Evolutionary conservation across 108 stramenopile genomes (phyloP).

Genomic region (Nannochloropsis salina): DNA sequence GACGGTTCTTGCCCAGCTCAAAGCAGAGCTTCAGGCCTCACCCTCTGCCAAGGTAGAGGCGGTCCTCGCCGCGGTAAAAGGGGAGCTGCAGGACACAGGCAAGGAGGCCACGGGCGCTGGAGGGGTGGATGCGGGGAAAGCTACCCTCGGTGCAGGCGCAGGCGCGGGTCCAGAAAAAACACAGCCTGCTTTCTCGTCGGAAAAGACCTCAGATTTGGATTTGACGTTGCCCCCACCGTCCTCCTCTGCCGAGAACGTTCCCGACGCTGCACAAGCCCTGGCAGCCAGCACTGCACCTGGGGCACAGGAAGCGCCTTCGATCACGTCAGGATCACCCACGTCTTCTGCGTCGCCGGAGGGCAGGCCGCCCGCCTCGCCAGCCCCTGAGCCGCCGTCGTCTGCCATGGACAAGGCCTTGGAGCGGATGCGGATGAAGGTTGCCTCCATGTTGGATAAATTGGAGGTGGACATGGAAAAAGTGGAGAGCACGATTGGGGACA

Average conservation of each 20-base stretch:
- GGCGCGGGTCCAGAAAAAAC: neutral
- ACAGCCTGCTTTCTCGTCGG: neutral
- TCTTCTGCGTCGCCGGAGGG: neutral
- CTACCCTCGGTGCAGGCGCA: neutral
- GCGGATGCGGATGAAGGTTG: constrained; percentile 66
- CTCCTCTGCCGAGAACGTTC: neutral
- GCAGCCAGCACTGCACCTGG: neutral
- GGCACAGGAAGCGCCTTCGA: neutral
- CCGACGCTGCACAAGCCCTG: neutral
- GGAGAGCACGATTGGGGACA: constrained; percentile 84
- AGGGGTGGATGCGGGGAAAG: neutral
- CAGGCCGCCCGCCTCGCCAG: neutral
- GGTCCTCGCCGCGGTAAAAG: neutral
- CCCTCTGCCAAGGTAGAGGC: neutral
- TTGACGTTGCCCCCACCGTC: neutral
- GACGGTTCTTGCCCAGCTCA: constrained; percentile 44
- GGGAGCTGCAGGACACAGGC: neutral
- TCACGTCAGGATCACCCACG: neutral
- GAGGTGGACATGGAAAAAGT: constrained; percentile 77
- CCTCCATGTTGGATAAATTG: constrained; percentile 83
- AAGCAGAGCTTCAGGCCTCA: constrained; percentile 40
- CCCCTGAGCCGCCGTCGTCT: neutral
- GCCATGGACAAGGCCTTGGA: constrained; percentile 43
- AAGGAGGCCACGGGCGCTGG: neutral
- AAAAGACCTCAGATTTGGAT: neutral